These are phyloP conservation scores for Serendipita vermifera DNA, from an alignment of 768 basidiomycete species.

Conservation along the genomic window DNA sequence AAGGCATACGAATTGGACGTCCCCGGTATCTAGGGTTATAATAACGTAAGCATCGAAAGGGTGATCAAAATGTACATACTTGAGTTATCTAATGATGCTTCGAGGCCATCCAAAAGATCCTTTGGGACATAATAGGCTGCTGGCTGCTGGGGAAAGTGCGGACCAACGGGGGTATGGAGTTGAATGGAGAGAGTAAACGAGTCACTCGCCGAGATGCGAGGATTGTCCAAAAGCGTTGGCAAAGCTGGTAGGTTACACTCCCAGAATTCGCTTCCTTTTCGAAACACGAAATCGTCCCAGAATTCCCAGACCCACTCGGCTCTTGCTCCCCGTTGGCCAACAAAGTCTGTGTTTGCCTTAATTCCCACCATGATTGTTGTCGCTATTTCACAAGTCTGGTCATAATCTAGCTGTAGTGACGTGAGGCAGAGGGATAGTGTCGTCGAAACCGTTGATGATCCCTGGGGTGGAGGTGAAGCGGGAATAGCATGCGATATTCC, in stretches of 20 bases:
- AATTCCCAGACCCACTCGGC: constrained; percentile 63
- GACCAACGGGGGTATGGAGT: constrained; percentile 44
- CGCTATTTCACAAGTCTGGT: constrained; percentile 39
- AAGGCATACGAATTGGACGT: constrained; percentile 62
- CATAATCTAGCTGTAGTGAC: constrained; percentile 48
- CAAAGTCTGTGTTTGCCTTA: constrained; percentile 46
- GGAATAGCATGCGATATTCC: constrained; percentile 10
- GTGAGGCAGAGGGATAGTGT: constrained; percentile 55
- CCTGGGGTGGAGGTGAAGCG: constrained; percentile 2
- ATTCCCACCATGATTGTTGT: constrained; percentile 63
- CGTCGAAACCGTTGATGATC: constrained; percentile 14
- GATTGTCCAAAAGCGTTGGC: constrained; percentile 46
- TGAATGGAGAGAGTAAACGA: constrained; percentile 64
- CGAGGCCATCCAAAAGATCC: constrained; percentile 54
- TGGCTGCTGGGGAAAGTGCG: constrained; percentile 53
- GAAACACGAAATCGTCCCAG: constrained; percentile 63
- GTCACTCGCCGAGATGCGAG: constrained; percentile 45
- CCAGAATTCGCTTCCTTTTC: constrained; percentile 61
- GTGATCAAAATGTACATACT: constrained; percentile 29
- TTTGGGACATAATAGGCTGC: constrained; percentile 51
- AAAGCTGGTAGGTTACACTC: constrained; percentile 53
- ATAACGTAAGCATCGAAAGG: neutral
- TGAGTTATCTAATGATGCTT: constrained; percentile 57
- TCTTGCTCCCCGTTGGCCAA: constrained; percentile 49
- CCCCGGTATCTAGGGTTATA: constrained; percentile 45